These are phyloP conservation scores for Blastobotrys mokoenaii DNA, from an alignment of 805 yeast species.

Conservation along the genomic window DNA sequence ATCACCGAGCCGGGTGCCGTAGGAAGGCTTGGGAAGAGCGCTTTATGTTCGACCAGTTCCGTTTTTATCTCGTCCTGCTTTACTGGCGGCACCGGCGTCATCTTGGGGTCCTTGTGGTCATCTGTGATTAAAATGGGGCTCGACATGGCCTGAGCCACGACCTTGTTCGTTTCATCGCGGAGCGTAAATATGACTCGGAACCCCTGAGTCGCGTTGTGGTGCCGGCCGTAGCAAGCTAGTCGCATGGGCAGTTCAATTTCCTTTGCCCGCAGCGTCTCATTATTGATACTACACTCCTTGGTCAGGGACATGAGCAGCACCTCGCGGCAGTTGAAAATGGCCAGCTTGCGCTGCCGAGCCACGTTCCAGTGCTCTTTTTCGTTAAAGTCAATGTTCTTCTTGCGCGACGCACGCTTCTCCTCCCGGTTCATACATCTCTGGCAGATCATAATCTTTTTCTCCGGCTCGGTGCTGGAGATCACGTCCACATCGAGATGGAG, in stretches of 20 bases:
- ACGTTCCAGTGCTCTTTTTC: conserved; percentile 78
- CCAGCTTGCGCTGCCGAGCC: conserved; percentile 65
- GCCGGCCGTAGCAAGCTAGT: conserved; percentile 90
- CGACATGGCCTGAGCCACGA: conserved; percentile 70
- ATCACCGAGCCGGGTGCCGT: not conserved
- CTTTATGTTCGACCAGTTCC: not conserved
- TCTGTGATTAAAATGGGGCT: conserved; percentile 85
- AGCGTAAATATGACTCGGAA: conserved; percentile 48
- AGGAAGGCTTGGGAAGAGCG: not conserved
- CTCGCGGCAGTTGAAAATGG: conserved; percentile 87
- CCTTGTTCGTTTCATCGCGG: conserved; percentile 47
- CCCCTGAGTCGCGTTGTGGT: conserved; percentile 78
- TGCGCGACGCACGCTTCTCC: conserved; percentile 85
- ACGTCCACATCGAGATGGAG: conserved; percentile 66
- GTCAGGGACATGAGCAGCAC: conserved; percentile 48
- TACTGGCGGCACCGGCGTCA: not conserved
- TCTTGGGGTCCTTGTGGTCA: conserved; percentile 54
- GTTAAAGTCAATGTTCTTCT: conserved; percentile 64
- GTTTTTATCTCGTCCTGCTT: no score
- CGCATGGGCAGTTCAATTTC: conserved; percentile 52
- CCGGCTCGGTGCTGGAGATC: conserved; percentile 40
- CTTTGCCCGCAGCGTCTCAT: conserved; percentile 23
- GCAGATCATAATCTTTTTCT: conserved; percentile 63
- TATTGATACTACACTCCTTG: conserved; percentile 10
- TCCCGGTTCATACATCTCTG: conserved; percentile 85